Base-by-base conservation (phyloP, 75 land plant genomes). In the Gnetum montanum region DNA sequence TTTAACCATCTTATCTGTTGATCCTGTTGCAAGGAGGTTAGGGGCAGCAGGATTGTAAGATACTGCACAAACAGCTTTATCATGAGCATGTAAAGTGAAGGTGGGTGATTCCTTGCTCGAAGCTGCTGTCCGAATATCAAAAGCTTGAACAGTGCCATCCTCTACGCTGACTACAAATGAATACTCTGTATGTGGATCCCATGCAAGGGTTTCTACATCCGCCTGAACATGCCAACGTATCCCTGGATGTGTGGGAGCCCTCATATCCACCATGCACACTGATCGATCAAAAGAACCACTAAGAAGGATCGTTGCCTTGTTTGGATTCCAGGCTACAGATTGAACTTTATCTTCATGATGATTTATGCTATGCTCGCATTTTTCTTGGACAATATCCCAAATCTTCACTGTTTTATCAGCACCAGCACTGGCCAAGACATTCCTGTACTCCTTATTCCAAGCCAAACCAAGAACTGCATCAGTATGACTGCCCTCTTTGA, bases 61-160 rank as follows among this genome's bases (percentile, higher is more conserved):
- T 38, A 94, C 33, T 2, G 84, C 37, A 57, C 85, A 79, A 56
- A 83, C 85, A 59, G 98, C 96, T 72, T 94, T 85, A 43, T 89
- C 96, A 73, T 94, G 98, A 7, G 98, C 98, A 73, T 94, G 90
- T 34, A 94, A 71, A 16, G 78, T 89, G 63, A 85, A 94, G 46
- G 70, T 48, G 49, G 90, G 81, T 33, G 74, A 76, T 58, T 43
- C 63, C 25, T 60, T 7, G 43, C 67, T 65, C 16, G 79, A 73
- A 8, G 66, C 54, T 59, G 66, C 85, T 34, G 59, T 41, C 1
- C 98, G 79, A 7, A 80, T 67, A 65, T 94, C 98, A 67, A 74
- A 80, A 31, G 85, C 84, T 48, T 70, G 53, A 22, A 94, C 76
- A 3, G 78, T 80, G 36, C 98, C 98, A 67, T 94, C 85, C 45